Conservation (phyloP, 352 stramenopile species). For the Globisporangium nodosum region DNA sequence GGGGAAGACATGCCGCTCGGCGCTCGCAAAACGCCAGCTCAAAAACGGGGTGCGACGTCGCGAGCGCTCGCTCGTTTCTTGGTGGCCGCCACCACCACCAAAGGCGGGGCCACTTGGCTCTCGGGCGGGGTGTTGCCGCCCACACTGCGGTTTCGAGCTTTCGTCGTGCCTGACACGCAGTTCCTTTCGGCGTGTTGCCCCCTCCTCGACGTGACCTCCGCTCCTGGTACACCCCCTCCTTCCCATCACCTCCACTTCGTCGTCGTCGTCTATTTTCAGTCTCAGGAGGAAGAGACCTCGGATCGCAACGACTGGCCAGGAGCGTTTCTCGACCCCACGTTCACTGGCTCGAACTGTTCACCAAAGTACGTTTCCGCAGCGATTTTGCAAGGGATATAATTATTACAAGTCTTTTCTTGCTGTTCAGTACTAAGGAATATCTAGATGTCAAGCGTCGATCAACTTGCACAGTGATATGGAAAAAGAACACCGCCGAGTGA, state of each 20-base stretch:
- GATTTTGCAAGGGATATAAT: neutral
- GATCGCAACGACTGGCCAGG: conserved; percentile 5
- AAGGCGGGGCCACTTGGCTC: no score
- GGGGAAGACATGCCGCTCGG: neutral
- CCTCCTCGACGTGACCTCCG: conserved; percentile 1
- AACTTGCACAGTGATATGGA: neutral
- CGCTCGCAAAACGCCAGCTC: conserved; percentile 7
- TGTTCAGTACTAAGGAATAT: neutral
- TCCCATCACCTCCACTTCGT: neutral
- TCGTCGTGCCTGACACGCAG: conserved; percentile 12
- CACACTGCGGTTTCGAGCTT: neutral
- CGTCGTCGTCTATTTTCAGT: no score
- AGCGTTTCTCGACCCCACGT: conserved; percentile 4
- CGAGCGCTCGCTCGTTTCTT: neutral
- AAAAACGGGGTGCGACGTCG: conserved; percentile 4
- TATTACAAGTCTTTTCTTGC: no score
- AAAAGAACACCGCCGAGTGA: neutral
- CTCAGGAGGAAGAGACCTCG: no score
- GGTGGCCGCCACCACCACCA: no score
- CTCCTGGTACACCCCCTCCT: neutral
- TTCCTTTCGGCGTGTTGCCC: conserved; percentile 14
- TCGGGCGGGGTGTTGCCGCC: no score
- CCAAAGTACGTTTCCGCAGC: neutral
- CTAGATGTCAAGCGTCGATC: neutral
- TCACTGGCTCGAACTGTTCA: neutral